Evolutionary conservation across 176 grass and related monocot species (phyloP).

Genomic region (Raddia guianensis): DNA sequence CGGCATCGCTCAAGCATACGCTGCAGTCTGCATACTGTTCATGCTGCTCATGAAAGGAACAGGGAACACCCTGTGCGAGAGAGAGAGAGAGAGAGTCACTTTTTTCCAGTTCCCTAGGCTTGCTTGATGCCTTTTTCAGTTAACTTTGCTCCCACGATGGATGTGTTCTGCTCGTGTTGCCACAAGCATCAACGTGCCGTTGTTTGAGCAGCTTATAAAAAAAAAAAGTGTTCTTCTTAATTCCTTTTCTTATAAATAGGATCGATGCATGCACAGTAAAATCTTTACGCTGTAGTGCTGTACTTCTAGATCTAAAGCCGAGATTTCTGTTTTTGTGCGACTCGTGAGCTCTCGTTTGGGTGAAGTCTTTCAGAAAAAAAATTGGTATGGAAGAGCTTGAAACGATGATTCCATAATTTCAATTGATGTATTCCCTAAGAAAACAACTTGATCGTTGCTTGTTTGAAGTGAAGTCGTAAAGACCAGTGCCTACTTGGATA

Average conservation of each 20-base stretch:
- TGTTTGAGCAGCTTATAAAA: background rate
- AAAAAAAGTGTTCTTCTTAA: background rate
- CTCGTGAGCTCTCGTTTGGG: background rate
- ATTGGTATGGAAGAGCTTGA: background rate
- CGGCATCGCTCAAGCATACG: background rate
- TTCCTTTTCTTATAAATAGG: background rate
- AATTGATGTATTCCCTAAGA: background rate
- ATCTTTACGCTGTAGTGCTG: no score
- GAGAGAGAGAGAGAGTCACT: no score
- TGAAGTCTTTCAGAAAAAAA: no score
- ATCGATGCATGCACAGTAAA: background rate
- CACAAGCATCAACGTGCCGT: no score
- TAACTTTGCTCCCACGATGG: constrained; percentile 6
- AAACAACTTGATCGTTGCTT: background rate
- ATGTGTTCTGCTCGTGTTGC: no score
- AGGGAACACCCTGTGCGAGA: background rate
- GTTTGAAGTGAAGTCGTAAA: background rate
- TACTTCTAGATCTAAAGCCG: background rate
- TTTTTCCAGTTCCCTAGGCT: background rate
- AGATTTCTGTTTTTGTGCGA: background rate
- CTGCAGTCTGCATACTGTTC: background rate
- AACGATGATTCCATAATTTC: background rate
- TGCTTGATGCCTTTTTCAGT: background rate
- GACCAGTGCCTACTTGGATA: background rate
- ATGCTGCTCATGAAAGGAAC: background rate